phyloP scores from a whole-genome alignment of 805 yeast species.

The Candida parachauliodes region DNA sequence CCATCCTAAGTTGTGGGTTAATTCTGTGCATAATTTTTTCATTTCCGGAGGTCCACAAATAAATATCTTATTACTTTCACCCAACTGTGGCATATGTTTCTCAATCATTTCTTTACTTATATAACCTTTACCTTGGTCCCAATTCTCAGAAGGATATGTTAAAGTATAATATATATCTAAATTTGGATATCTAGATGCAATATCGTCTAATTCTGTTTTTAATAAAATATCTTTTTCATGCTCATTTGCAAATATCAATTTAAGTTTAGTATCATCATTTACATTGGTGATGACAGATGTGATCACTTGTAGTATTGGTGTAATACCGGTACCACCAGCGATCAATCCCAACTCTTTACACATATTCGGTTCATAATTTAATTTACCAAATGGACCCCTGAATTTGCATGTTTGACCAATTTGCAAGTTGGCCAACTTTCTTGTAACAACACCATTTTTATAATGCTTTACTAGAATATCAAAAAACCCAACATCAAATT shows the following conservation, averaged over 20 bases:
- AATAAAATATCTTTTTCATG: slow-evolving; percentile 73
- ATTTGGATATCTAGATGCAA: slow-evolving; percentile 58
- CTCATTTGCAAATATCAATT: slow-evolving; percentile 68
- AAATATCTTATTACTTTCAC: slow-evolving; percentile 51
- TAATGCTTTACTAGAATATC: slow-evolving; percentile 77
- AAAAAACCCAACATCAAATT: slow-evolving; percentile 67
- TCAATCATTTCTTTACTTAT: slow-evolving; percentile 57
- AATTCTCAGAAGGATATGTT: slow-evolving; percentile 43
- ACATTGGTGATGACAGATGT: slow-evolving; percentile 68
- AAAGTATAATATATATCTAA: slow-evolving; percentile 60
- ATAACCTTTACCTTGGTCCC: slow-evolving; percentile 60
- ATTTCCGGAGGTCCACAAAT: slow-evolving; percentile 75
- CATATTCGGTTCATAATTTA: slow-evolving; percentile 55
- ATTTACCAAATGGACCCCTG: slow-evolving; percentile 77
- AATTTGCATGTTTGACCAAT: slow-evolving; percentile 68
- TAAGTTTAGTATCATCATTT: slow-evolving; percentile 57
- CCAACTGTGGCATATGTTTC: slow-evolving; percentile 49
- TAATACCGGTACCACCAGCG: slow-evolving; percentile 88
- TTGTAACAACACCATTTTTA: slow-evolving; percentile 66
- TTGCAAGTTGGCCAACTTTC: slow-evolving; percentile 56
- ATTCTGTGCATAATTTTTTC: slow-evolving; percentile 50
- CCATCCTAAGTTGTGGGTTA: slow-evolving; percentile 63
- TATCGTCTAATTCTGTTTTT: slow-evolving; percentile 68
- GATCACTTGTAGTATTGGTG: slow-evolving; percentile 82
- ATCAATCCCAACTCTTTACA: slow-evolving; percentile 63